Evolutionary conservation across 371 early-diverging fungal species (phyloP).

Genomic region (Rhizopus microsporus): DNA sequence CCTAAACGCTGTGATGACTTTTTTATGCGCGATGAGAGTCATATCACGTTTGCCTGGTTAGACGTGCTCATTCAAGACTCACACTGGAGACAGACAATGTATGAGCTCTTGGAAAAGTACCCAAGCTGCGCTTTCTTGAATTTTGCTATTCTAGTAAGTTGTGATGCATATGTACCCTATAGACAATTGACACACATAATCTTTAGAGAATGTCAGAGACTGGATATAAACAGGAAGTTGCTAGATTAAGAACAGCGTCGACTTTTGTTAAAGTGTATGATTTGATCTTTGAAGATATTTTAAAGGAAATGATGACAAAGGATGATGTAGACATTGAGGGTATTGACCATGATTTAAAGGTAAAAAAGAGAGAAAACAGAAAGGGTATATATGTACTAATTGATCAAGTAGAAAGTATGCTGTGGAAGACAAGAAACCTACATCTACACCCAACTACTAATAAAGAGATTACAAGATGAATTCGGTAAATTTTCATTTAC

Average conservation of each 20-base stretch:
- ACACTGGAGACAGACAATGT: conserved; percentile 66
- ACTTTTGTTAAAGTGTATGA: conserved; percentile 66
- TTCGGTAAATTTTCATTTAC: conserved; percentile 53
- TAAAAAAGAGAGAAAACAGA: conserved; percentile 21
- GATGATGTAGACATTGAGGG: conserved; percentile 61
- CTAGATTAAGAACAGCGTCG: conserved; percentile 63
- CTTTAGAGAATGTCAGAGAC: conserved; percentile 62
- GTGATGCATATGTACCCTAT: background rate
- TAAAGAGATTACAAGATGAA: conserved; percentile 52
- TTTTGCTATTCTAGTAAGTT: conserved; percentile 58
- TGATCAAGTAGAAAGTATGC: conserved; percentile 51
- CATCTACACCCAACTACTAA: conserved; percentile 61
- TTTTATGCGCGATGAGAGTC: conserved; percentile 30
- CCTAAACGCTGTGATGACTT: conserved; percentile 55
- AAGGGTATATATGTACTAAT: background rate
- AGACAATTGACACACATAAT: background rate
- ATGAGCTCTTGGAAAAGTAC: conserved; percentile 60
- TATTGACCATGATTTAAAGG: conserved; percentile 45
- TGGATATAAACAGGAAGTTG: conserved; percentile 65
- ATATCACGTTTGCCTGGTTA: conserved; percentile 49
- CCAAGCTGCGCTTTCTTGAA: conserved; percentile 63
- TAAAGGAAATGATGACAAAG: conserved; percentile 52
- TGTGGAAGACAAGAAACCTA: conserved; percentile 73
- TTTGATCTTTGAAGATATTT: conserved; percentile 55
- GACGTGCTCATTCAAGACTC: conserved; percentile 54